Base-by-base conservation (phyloP, 805 yeast genomes). In the Myxozyma neotropica region DNA sequence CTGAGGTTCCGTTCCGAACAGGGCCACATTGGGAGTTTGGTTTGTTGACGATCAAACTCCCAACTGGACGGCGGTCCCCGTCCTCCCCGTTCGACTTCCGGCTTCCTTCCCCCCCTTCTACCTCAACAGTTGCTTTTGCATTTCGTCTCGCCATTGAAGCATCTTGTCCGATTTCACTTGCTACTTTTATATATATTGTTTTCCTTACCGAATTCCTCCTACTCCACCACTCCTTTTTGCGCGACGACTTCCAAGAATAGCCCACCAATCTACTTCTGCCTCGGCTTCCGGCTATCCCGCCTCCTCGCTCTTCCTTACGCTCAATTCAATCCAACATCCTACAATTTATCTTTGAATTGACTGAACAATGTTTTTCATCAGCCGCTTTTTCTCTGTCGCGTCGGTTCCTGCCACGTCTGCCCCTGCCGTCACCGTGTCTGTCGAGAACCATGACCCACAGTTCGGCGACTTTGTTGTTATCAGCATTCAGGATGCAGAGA, bases 391-490 rank as follows among this genome's bases (percentile, higher is more conserved):
- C 31, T 27, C 48, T 35, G 35, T 26, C 7, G 24, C 48, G 6
- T 36, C 49, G 45, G 27, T 39, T 10, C 45, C 48, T 8, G 44
- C 40, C 3, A 47, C 54, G 33, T 24, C 48, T 29, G 46, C 23
- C 24, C 8, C n/a, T 29, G 39, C 19, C 49, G 27, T 19, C 21
- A 33, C 19, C 33, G 27, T 17, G 13, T 15, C 42, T 3, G 24
- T 42, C 24, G 55, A 33, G 45, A 36, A 49, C 27, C 44, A 19
- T 17, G 54, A 55, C 38, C 24, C 54, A 38, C 43, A n/a, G 23
- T 29, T 44, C 40, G 36, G 15, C 51, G 59, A 49, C 21, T 56
- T 42, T 44, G 59, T 48, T 13, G 51, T 56, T n/a, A 36, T 56
- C 55, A 44, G 36, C 21, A 21, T 27, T 26, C 31, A 35, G 15